These are phyloP conservation scores for Ophiostoma novo-ulmi DNA, from an alignment of 2,329 filamentous ascomycete genomes.

Conservation along the genomic window DNA sequence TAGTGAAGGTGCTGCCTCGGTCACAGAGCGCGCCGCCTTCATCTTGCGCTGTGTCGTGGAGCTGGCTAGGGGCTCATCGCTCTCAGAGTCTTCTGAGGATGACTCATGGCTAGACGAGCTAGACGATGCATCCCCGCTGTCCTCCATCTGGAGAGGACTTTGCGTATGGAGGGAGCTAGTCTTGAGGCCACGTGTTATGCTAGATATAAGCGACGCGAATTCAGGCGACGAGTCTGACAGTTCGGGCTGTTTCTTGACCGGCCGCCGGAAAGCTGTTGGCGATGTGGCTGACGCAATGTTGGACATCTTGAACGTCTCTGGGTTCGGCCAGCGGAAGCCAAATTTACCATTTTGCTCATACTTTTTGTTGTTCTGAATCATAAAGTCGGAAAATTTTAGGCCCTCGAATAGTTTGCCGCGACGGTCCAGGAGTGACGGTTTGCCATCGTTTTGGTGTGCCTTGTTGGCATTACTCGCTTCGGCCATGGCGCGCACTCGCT, in stretches of 20 bases:
- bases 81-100: constrained; percentile 36
- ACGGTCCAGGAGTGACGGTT: constrained; percentile 29
- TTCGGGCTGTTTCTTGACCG: constrained; percentile 21
- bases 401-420: constrained; percentile 50
- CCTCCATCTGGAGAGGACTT: constrained; percentile 32
- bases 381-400: constrained; percentile 49
- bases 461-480: constrained; percentile 12
- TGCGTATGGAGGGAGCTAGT: constrained; percentile 33
- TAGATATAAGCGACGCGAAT: constrained; percentile 35
- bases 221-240: constrained; percentile 27
- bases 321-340: constrained; percentile 40
- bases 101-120: constrained; percentile 18
- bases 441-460: background rate
- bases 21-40: constrained; percentile 41
- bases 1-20: constrained; percentile 37
- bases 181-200: constrained; percentile 36
- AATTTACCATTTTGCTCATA: constrained; percentile 55
- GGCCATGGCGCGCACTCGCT: constrained; percentile 45
- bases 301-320: constrained; percentile 26
- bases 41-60: constrained; percentile 43
- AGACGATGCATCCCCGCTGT: constrained; percentile 24
- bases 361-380: constrained; percentile 53
- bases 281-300: constrained; percentile 25
- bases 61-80: constrained; percentile 47
- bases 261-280: constrained; percentile 27